These are phyloP conservation scores for Conringia planisiliqua DNA, from an alignment of 345 rosid species.

Conservation along the genomic window DNA sequence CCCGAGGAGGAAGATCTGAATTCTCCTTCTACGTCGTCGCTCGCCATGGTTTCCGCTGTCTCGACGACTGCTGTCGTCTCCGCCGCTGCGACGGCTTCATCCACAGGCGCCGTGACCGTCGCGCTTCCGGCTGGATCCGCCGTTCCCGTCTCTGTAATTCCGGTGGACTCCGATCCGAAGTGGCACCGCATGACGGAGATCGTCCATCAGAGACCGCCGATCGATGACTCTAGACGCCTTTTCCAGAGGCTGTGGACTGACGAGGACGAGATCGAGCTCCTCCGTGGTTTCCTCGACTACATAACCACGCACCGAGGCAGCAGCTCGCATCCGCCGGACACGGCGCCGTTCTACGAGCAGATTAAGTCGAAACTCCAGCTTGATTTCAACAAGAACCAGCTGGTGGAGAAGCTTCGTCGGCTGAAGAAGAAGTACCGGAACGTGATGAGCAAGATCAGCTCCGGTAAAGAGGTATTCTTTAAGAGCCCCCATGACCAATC, in stretches of 20 bases:
- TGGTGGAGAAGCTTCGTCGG: slow-evolving; percentile 89
- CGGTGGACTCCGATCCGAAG: slow-evolving; percentile 41
- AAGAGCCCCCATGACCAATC: slow-evolving; percentile 91
- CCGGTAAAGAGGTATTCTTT: slow-evolving; percentile 86
- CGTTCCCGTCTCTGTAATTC: slow-evolving; percentile 38
- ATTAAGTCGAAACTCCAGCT: slow-evolving; percentile 94
- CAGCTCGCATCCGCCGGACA: slow-evolving; percentile 68
- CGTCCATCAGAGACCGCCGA: slow-evolving; percentile 39
- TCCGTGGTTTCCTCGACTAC: slow-evolving; percentile 89
- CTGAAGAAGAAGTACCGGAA: slow-evolving; percentile 92
- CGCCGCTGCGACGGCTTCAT: slow-evolving; percentile 27
- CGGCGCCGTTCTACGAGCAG: slow-evolving; percentile 88
- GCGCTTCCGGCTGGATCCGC: slow-evolving; percentile 41
- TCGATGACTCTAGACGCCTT: slow-evolving; percentile 72
- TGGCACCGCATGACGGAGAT: slow-evolving; percentile 32
- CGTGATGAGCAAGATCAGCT: slow-evolving; percentile 60
- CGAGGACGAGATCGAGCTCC: slow-evolving; percentile 97
- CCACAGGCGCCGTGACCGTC: slow-evolving; percentile 36
- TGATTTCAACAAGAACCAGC: slow-evolving; percentile 94
- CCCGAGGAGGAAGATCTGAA: slow-evolving; percentile 57
- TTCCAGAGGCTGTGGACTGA: slow-evolving; percentile 98
- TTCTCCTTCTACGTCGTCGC: slow-evolving; percentile 40
- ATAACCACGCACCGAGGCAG: slow-evolving; percentile 46
- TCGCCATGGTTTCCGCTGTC: slow-evolving; percentile 30
- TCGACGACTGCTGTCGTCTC: slow-evolving; percentile 24